Evolutionary conservation across 2,329 filamentous ascomycete genomes (phyloP).

Genomic region (Pseudocercospora fuligena): DNA sequence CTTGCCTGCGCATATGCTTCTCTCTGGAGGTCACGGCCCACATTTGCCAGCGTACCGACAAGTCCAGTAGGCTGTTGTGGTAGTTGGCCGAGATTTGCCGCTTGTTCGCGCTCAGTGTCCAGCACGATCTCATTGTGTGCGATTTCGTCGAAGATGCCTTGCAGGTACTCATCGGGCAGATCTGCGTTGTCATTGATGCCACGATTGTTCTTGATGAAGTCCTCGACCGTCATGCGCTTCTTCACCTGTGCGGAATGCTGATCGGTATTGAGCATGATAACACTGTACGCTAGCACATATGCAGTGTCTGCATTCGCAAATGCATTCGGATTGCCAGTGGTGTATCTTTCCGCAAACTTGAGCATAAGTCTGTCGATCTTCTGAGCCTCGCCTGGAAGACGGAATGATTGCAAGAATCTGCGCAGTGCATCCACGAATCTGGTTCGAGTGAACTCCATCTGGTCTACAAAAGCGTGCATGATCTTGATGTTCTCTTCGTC

Average conservation of each 20-base stretch:
- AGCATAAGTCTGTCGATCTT: conserved; percentile 99
- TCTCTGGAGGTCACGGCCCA: conserved; percentile 86
- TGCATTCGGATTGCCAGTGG: conserved; percentile 91
- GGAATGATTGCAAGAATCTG: conserved; percentile 91
- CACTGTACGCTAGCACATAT: conserved; percentile 93
- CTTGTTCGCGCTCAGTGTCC: conserved; percentile 86
- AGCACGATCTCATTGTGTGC: conserved; percentile 89
- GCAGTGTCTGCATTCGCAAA: conserved; percentile 98
- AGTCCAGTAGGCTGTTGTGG: conserved; percentile 55
- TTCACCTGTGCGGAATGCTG: conserved; percentile 88
- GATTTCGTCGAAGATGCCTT: conserved; percentile 91
- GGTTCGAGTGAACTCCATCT: conserved; percentile 89
- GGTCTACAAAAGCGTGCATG: conserved; percentile 97
- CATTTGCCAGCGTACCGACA: conserved; percentile 76
- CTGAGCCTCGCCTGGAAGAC: conserved; percentile 91
- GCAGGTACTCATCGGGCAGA: conserved; percentile 88
- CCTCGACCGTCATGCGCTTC: conserved; percentile 89
- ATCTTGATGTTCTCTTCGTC: conserved; percentile 92
- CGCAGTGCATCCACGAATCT: conserved; percentile 92
- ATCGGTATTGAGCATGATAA: conserved; percentile 96
- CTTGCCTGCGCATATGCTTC: conserved; percentile 95
- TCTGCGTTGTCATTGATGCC: conserved; percentile 97
- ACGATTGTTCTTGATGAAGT: conserved; percentile 98
- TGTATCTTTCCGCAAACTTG: conserved; percentile 96
- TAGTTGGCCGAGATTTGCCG: conserved; percentile 74